Evolutionary conservation across 345 rosid genomes (phyloP).

Genomic region (Ricinus communis): DNA sequence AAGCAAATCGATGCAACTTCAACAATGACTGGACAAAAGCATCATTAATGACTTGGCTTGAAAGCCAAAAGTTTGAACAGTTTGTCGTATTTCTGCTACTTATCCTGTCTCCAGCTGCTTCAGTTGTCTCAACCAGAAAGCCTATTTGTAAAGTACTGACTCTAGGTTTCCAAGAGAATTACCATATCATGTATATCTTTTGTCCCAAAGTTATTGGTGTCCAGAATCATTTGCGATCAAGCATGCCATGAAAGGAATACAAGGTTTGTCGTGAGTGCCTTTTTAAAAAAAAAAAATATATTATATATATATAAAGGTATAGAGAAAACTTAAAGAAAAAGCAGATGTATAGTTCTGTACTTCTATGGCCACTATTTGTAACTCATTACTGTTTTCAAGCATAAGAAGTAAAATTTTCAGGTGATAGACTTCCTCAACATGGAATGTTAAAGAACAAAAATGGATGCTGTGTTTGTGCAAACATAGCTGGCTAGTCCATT

Average conservation of each 20-base stretch:
- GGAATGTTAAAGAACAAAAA: too few relatives aligned
- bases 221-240: neutral
- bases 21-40: slow-evolving; percentile 1
- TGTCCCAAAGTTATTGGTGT: neutral
- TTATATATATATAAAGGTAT: neutral
- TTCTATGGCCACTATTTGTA: neutral
- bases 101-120: neutral
- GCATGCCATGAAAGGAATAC: neutral
- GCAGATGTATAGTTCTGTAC: neutral
- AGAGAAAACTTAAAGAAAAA: neutral
- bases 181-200: neutral
- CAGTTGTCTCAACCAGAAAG: neutral
- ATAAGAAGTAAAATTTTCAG: too few relatives aligned
- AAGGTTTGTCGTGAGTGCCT: neutral
- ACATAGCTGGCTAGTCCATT: too few relatives aligned
- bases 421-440: too few relatives aligned
- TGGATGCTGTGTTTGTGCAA: too few relatives aligned
- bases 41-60: neutral
- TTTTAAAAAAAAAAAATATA: too few relatives aligned
- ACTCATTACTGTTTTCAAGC: neutral
- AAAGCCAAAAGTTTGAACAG: neutral
- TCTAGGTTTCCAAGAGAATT: slow-evolving; percentile 1
- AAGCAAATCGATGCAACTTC: neutral
- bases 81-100: neutral
- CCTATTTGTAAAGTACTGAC: slow-evolving; percentile 15